Base-by-base conservation (phyloP, 768 basidiomycete species). In the Leccinum barrowsii region DNA sequence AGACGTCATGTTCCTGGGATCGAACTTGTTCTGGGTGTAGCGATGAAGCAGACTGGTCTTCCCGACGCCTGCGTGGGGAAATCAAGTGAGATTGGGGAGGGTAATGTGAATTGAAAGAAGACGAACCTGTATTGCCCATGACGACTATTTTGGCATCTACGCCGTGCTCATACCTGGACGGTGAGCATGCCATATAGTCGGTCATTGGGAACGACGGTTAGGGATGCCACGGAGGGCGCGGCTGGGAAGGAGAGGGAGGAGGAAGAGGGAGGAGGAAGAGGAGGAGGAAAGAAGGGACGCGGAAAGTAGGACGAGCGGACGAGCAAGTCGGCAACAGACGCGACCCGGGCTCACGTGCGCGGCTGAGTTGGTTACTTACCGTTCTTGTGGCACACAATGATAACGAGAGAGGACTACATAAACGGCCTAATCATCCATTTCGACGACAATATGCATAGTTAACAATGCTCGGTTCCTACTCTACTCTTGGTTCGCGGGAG, bases 111-210 rank as follows among this genome's bases (percentile, higher is more conserved):
- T 35, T 49, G 21, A 58, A 64, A 48, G 37, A 50, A 35, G 52
- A 65, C 79, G 59, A 55, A 82, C 83, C 83, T 65, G 78, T 80
- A 74, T 89, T 93, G 78, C 90, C 92, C 89, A 94, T 92, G 67
- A 96, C 85, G 71, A 96, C 93, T 73, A 95, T 91, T 84, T 95
- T 95, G 73, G 90, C 90, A 80, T 96, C 93, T 74, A 95, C 81
- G 65, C 89, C 89, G 64, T 87, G 86, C 70, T 92, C 90, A 73
- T 85, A 90, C 75, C 85, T 81, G 70, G 85, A 80, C 72, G 81
- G 74, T 53, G 80, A 74, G 73, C 85, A 78, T 69, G 73, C 75
- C 53, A 78, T 75, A 73, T 83, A 82, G 65, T 83, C 82, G 64
- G 80, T 75, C 85, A 85, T 87, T 67, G 69, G 59, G 60, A 62